Conservation (phyloP, 2,329 filamentous ascomycete species). For the Ceratocystis diversiconidia region DNA sequence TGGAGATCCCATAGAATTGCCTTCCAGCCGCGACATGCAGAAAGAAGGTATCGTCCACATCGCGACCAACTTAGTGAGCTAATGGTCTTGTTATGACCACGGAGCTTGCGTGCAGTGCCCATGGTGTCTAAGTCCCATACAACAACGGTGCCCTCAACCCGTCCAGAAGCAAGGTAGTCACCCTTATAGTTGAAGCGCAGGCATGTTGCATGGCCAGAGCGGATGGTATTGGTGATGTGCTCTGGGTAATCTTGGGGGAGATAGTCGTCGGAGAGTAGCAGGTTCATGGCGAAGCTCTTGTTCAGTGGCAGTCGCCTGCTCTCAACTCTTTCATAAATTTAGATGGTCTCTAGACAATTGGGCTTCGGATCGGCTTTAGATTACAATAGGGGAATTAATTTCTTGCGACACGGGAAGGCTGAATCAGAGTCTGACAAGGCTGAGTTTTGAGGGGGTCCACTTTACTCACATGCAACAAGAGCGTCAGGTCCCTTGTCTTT, state of each 20-base stretch:
- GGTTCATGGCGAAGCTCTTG: slow-evolving; percentile 34
- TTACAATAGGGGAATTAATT: neutral
- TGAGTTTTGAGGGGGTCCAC: slow-evolving; percentile 8
- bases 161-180: slow-evolving; percentile 85
- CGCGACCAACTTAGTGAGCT: slow-evolving; percentile 92
- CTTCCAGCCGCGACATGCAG: slow-evolving; percentile 91
- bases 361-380: neutral
- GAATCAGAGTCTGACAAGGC: slow-evolving; percentile 11
- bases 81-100: slow-evolving; percentile 85
- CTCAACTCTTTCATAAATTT: neutral
- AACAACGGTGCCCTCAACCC: slow-evolving; percentile 85
- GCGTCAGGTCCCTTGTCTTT: neutral
- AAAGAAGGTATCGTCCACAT: slow-evolving; percentile 80
- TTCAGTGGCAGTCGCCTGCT: neutral
- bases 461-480: slow-evolving; percentile 9
- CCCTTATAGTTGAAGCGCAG: slow-evolving; percentile 85
- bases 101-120: slow-evolving; percentile 84
- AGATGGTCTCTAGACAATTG: neutral
- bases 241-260: slow-evolving; percentile 75
- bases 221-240: slow-evolving; percentile 73
- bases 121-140: slow-evolving; percentile 97
- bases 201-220: slow-evolving; percentile 52
- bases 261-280: slow-evolving; percentile 47
- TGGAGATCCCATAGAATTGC: slow-evolving; percentile 87
- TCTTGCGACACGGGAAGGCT: slow-evolving; percentile 16